These are phyloP conservation scores for Peronospora tabacina DNA, from an alignment of 352 stramenopile genomes.

Conservation along the genomic window DNA sequence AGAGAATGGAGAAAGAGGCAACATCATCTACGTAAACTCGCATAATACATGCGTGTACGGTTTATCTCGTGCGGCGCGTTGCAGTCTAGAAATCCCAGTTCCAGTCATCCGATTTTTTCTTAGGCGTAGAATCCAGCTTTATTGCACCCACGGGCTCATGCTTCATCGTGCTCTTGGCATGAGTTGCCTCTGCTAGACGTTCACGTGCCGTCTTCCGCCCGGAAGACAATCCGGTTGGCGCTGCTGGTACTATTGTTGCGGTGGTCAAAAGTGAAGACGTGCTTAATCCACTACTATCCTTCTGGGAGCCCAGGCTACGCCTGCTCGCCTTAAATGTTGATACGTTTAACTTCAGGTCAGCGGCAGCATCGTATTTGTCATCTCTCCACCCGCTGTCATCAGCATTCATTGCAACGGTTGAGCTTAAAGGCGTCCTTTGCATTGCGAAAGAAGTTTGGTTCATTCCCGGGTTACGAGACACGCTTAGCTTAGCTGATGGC, in stretches of 20 bases:
- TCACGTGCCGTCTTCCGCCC: conserved; percentile 44
- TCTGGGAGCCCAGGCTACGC: conserved; percentile 15
- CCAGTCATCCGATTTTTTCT: conserved; percentile 61
- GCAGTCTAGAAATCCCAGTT: conserved; percentile 69
- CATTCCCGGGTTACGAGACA: conserved; percentile 19
- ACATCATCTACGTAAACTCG: conserved; percentile 12
- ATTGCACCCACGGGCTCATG: conserved; percentile 44
- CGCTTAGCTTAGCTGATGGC: conserved; percentile 47
- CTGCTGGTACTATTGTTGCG: conserved; percentile 4
- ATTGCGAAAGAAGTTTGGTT: conserved; percentile 3
- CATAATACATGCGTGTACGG: conserved; percentile 8
- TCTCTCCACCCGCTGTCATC: conserved; percentile 46
- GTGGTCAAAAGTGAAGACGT: conserved; percentile 19
- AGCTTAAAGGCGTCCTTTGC: conserved; percentile 12
- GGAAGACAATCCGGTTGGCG: conserved; percentile 12
- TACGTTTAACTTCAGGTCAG: conserved; percentile 35
- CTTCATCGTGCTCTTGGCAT: conserved; percentile 58
- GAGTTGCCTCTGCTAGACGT: conserved; percentile 40
- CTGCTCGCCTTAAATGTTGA: conserved; percentile 16
- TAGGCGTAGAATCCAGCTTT: conserved; percentile 39
- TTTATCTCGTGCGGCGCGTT: not conserved
- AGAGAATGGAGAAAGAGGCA: conserved; percentile 21
- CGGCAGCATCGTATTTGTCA: conserved; percentile 59
- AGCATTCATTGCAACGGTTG: conserved; percentile 28
- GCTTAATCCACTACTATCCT: conserved; percentile 11